Evolutionary conservation across 352 stramenopile species (phyloP), one percentile per base, ranked within the genome.

Genomic region (Salisapilia sapeloensis): DNA sequence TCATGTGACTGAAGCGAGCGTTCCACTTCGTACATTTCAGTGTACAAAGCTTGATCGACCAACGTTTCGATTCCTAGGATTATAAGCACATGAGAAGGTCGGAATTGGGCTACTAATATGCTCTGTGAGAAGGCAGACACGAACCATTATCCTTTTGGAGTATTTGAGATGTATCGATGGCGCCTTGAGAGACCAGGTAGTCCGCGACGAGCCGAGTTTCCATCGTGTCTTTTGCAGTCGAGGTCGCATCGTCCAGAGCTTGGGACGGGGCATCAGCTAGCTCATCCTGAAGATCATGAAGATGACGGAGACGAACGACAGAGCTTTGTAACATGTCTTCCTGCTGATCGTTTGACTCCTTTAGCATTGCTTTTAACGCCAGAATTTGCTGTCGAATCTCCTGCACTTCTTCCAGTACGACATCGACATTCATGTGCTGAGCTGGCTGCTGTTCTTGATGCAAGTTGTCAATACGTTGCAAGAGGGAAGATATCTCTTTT

Each of bases 121-220:
- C 24, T 10, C 10, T 10, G 13, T 13, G 13, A 28, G 13, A 22
- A 14, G 26, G 11, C 14, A 32, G 5, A 24, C 19, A 23, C 33
- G 2, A 29, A 67, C 61, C 53, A 56, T 74, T 78, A 1, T 38
- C 58, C 23, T 76, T 53, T 53, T 70, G 44, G 14, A 89, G 47
- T n/a, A 82, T 49, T 46, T 71, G 74, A 29, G 69, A 62, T 35
- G 58, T 85, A 19, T 56, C 49, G 17, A 80, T 51, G 35, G 61
- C 60, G 23, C 72, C 72, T 42, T 61, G 53, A n/a, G 50, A 60
- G 18, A 89, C 46, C 47, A 89, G 48, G 15, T 77, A 89, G 38
- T 89, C 69, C 0, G 61, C 64, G 36, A 89, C 70, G 4, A 89
- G 54, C 14, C 72, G 53, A 25, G 76, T 48, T 22, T 46, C 53